Evolutionary conservation across 208 protist species (phyloP).

Genomic region (Trypanosoma platydactyli): DNA sequence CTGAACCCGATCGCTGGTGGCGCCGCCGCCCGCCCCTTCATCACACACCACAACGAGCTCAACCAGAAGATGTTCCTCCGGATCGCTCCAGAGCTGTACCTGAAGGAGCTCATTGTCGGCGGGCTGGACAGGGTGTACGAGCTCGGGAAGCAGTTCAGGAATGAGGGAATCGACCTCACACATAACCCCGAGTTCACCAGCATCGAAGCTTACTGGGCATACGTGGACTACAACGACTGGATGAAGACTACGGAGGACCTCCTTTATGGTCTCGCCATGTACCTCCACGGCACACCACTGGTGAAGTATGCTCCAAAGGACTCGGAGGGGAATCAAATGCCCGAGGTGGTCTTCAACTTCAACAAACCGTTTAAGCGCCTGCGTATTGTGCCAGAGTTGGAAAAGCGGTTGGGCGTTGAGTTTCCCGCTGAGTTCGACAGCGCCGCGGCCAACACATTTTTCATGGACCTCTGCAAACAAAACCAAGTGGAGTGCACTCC

Average conservation of each 20-base stretch:
- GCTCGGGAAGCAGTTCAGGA: constrained; percentile 99
- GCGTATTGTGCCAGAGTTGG: constrained; percentile 95
- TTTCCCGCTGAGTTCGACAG: constrained; percentile 82
- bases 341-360: constrained; percentile 97
- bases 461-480: constrained; percentile 91
- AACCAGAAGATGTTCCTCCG: constrained; percentile 98
- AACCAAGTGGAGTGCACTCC: constrained; percentile 91
- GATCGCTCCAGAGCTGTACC: constrained; percentile 99
- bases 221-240: constrained; percentile 99
- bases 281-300: constrained; percentile 92
- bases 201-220: constrained; percentile 99
- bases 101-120: constrained; percentile 99
- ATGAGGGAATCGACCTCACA: constrained; percentile 98
- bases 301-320: constrained; percentile 95
- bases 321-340: constrained; percentile 72
- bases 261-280: constrained; percentile 93
- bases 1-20: constrained; percentile 99
- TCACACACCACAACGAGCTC: constrained; percentile 99
- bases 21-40: constrained; percentile 98
- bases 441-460: constrained; percentile 77
- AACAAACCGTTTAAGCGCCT: constrained; percentile 97
- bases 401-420: constrained; percentile 90
- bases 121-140: constrained; percentile 99
- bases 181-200: constrained; percentile 99
- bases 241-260: constrained; percentile 98